Evolutionary conservation across 169 alveolate species (phyloP).

Genomic region (Eimeria acervulina): DNA sequence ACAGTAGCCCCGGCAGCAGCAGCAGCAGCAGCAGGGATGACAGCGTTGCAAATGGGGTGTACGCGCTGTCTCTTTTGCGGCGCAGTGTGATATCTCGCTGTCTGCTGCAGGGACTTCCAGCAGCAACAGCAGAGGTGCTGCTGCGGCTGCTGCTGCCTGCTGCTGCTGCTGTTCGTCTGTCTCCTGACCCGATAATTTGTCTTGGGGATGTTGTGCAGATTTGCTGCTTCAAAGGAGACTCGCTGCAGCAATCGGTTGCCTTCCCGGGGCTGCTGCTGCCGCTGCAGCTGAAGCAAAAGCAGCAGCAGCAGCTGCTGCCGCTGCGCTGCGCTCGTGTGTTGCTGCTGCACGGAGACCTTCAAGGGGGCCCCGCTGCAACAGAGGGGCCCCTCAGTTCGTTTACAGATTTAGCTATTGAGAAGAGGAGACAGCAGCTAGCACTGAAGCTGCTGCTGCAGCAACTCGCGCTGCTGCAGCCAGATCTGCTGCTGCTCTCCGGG

Average conservation of each 20-base stretch:
- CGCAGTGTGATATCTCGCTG: not conserved
- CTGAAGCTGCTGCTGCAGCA: slow-evolving; percentile 33
- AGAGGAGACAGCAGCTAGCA: not conserved
- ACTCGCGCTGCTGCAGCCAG: not conserved
- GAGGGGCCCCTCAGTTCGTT: not conserved
- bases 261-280: not conserved
- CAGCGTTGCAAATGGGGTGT: slow-evolving; percentile 18
- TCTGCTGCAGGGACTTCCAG: not conserved
- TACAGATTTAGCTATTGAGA: not conserved
- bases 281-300: slow-evolving; percentile 35
- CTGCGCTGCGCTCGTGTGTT: slow-evolving; percentile 7
- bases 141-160: slow-evolving; percentile 20
- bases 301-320: slow-evolving; percentile 73
- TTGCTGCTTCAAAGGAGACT: not conserved
- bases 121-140: slow-evolving; percentile 20
- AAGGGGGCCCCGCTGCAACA: too few relatives aligned
- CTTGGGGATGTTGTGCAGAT: slow-evolving; percentile 5
- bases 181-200: not conserved
- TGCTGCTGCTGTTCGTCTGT: not conserved
- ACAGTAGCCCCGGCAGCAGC: not conserved
- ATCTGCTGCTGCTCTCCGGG: slow-evolving; percentile 62
- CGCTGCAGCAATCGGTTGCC: not conserved
- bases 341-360: not conserved
- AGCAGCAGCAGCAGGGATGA: slow-evolving; percentile 13
- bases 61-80: slow-evolving; percentile 27